Base-by-base conservation (phyloP, 495 filamentous ascomycete genomes). In the Trichoderma asperelloides region DNA sequence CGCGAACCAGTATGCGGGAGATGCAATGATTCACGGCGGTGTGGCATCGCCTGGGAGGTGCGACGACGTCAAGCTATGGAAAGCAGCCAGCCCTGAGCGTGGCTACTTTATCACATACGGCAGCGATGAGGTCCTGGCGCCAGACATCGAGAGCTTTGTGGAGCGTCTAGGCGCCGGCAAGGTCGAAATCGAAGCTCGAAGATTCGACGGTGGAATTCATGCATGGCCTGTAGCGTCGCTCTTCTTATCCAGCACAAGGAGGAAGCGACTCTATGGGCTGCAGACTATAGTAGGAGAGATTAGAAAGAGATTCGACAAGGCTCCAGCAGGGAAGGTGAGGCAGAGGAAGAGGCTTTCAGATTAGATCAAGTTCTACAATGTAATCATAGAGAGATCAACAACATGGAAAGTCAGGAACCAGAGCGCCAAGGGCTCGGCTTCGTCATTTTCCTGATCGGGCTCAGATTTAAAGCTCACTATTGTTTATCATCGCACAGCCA, bases 191-290 rank as follows among this genome's bases (percentile, higher is more conserved):
- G 71, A 37, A 79, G 78, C 64, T 70, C 78, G 65, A 79, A 81
- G 71, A 85, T 89, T 65, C 69, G 74, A 78, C 43, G 88, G 84
- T 5, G 87, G 82, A 25, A 86, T 92, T 66, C 90, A 93, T 77
- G 89, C 88, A 13, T 93, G 90, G 91, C 90, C 90, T 16, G 86
- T 93, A 30, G 89, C 86, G 18, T 82, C 81, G 40, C 71, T 92
- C 55, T 93, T 91, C 72, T 75, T 92, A 21, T 85, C 85, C 64
- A 78, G 79, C 55, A 82, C 79, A 27, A 72, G 75, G 55, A 77
- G 79, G n/a, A 79, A 84, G 74, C 77, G 90, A 68, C 75, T 82
- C 68, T 80, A 80, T 55, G 89, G 88, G 13, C 70, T 93, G 68
- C 78, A 73, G 65, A 71, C 76, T 70, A 78, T 91, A 60, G 84